Evolutionary conservation across 108 stramenopile species (phyloP), one percentile per base, ranked within the genome.

Genomic region (Hondaea fermentalgiana): DNA sequence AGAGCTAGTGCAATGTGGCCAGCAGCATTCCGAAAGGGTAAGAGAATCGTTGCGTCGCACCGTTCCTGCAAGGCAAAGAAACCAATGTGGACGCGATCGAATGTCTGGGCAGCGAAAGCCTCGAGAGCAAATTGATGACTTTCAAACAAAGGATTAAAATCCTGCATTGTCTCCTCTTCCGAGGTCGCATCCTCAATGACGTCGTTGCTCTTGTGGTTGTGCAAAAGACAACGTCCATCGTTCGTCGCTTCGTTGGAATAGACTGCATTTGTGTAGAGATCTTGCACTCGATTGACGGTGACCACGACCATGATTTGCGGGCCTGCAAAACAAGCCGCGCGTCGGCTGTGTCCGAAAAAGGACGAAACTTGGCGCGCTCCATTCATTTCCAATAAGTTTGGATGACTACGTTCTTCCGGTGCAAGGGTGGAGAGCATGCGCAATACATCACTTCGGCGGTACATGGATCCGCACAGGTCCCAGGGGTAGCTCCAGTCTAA

Each of bases 401-500:
- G 76, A 83, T 83, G 76, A 23, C 17, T 45, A 12, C 51, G 51
- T 35, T 83, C 49, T 16, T 47, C 76, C 16, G 45, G 76, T 53
- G 45, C 23, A 12, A 83, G 76, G 16, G 45, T 28, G 6, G 44
- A 12, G 43, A 83, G 76, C 51, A 83, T 47, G 49, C 49, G 49
- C 10, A 53, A 8, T 16, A 53, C 76, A 45, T 83, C 76, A 2
- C 51, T 23, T 6, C n/a, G 49, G 25, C 76, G 51, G 51, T 83
- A 83, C 76, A 83, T 47, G 49, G 76, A 83, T 12, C 49, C 45
- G 76, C 76, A 83, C 10, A 83, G 28, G 49, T 83, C 76, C 76
- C 76, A 83, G 19, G 76, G 76, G 4, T 83, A 83, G 28, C 51
- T 83, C 76, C 76, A 83, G 28, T 83, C 76, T 0, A 45, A 83